Percentiles rank a stretch among this genome's conserved stretches.
These are phyloP conservation scores for Coniochaeta sp. DNA, from an alignment of 2,329 filamentous ascomycete species.

Conservation along the genomic window DNA sequence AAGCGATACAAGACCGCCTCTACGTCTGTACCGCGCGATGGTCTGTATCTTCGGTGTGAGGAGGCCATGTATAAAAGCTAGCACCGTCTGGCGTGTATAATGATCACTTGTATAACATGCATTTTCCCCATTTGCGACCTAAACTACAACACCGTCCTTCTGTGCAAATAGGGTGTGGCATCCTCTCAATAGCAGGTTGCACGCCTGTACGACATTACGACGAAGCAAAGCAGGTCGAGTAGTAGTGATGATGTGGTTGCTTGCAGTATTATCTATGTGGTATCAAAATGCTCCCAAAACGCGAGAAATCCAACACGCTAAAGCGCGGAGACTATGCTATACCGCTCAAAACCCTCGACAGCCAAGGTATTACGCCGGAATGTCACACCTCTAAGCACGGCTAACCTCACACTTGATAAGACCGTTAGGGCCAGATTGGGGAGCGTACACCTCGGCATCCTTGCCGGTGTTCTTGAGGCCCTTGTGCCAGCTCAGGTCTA, in stretches of 20 bases:
- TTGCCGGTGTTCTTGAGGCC: constrained; percentile 90
- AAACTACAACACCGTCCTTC: no score
- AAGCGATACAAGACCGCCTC: background rate
- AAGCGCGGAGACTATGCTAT: background rate
- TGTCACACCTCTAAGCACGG: constrained; percentile 28
- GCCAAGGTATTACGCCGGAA: background rate
- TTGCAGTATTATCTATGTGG: background rate
- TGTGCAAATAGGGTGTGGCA: no score
- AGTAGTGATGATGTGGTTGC: no score
- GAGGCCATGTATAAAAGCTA: background rate
- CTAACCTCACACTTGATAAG: constrained; percentile 90
- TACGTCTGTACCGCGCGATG: background rate
- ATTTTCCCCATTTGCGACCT: no score
- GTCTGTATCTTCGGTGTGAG: background rate
- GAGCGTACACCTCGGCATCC: constrained; percentile 91
- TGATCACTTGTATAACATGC: background rate
- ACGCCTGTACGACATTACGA: no score
- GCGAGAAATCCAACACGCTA: background rate
- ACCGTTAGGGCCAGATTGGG: constrained; percentile 88
- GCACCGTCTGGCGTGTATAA: background rate
- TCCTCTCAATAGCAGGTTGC: no score
- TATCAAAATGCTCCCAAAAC: background rate
- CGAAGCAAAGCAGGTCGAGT: no score
- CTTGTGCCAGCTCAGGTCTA: constrained; percentile 96
- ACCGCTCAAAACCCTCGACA: background rate